These are phyloP conservation scores for Rosa multiflora DNA, from an alignment of 306 rosid genomes.

Conservation along the genomic window DNA sequence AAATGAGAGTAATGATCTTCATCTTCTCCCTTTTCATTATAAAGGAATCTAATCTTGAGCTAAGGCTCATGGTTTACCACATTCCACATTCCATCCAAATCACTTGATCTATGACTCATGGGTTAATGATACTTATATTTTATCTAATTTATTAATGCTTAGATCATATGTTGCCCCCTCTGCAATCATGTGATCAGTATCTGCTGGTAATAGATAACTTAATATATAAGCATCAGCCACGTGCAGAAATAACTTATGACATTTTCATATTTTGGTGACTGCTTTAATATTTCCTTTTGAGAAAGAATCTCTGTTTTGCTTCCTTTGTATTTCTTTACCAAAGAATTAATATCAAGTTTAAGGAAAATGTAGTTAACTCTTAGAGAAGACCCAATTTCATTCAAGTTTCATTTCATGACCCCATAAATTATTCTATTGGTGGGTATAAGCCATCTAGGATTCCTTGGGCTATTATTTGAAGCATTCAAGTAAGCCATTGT, in stretches of 20 bases:
- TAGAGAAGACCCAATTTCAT: neutral
- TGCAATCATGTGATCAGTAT: neutral
- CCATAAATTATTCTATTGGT: too few species aligned
- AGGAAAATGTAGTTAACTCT: too few species aligned
- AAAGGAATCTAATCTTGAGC: neutral
- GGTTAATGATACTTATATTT: neutral
- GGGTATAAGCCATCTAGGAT: too few species aligned
- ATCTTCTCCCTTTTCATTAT: neutral
- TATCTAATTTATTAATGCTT: neutral
- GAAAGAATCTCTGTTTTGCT: neutral
- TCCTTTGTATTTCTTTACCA: neutral
- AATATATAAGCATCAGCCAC: neutral
- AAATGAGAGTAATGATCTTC: constrained; percentile 58
- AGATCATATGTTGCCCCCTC: neutral
- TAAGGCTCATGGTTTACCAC: neutral
- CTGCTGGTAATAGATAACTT: neutral
- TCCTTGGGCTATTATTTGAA: neutral
- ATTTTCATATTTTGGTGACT: neutral
- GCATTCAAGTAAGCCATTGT: neutral
- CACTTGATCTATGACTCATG: neutral
- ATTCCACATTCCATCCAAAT: neutral
- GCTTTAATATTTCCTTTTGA: constrained; percentile 1
- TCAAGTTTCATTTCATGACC: too few species aligned
- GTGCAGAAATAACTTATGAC: neutral
- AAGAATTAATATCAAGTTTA: neutral